phyloP scores from a whole-genome alignment of 129 eudicot genomes.

The Solidago caesia region DNA sequence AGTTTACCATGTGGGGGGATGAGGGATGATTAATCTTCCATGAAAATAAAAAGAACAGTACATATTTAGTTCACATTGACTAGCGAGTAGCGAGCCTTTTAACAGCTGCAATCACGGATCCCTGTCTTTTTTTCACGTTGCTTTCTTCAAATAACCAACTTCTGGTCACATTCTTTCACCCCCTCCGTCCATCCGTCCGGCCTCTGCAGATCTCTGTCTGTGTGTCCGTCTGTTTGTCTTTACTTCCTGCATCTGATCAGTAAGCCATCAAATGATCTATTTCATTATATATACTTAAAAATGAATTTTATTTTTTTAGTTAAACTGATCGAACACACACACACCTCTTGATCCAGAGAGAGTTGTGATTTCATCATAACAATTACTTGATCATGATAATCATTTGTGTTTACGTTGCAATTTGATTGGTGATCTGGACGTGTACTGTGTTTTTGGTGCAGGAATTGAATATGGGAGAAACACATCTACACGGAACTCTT shows the following conservation, averaged over 20 bases:
- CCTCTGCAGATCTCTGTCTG: not conserved
- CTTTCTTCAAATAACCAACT: not conserved
- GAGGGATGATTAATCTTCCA: not conserved
- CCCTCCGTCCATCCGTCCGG: not conserved
- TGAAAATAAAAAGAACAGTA: too few relatives aligned
- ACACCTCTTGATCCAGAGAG: not conserved
- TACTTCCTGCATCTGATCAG: not conserved
- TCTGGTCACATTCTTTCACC: not conserved
- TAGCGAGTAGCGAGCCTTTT: not conserved
- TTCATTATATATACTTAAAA: not conserved
- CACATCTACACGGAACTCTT: constrained; percentile 65
- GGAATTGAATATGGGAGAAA: constrained; percentile 42
- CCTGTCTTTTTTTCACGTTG: not conserved
- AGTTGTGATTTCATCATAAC: not conserved
- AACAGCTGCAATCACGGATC: constrained; percentile 8
- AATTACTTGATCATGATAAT: not conserved
- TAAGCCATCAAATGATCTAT: constrained; percentile 10
- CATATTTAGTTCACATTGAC: not conserved
- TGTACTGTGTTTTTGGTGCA: constrained; percentile 24
- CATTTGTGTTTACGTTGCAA: not conserved
- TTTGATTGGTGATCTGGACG: constrained; percentile 12
- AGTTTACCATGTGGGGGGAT: too few relatives aligned
- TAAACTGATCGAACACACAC: not conserved
- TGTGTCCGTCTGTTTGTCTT: not conserved
- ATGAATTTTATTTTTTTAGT: not conserved